Percentiles rank a stretch among this genome's conserved stretches.
Evolutionary conservation across 2,329 filamentous ascomycete species (phyloP).

Genomic region (Colletotrichum cereale): DNA sequence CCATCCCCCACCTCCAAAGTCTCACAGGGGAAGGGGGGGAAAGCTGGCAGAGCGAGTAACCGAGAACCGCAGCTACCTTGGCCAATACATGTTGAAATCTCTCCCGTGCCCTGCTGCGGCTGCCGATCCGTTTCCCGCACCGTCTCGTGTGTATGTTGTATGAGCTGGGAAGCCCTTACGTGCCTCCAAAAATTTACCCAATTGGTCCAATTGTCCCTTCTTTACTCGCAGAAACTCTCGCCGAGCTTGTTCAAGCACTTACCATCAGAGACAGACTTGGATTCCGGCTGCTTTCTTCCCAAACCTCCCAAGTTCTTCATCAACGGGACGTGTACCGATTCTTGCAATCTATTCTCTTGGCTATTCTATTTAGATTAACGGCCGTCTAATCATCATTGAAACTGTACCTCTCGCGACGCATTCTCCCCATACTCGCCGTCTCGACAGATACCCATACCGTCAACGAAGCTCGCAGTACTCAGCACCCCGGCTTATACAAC

Average conservation of each 20-base stretch:
- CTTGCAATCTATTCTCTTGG: background rate
- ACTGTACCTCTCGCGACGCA: background rate
- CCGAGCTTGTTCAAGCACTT: background rate
- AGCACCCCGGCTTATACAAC: background rate
- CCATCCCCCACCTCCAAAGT: background rate
- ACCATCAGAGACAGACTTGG: background rate
- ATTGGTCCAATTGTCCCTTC: conserved; percentile 18
- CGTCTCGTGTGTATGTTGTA: background rate
- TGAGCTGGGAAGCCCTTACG: background rate
- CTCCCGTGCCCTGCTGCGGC: background rate
- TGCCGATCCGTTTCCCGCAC: background rate
- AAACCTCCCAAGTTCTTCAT: background rate
- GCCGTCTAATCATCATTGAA: background rate
- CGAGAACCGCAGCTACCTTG: background rate
- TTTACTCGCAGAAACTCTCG: conserved; percentile 34
- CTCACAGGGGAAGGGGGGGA: background rate
- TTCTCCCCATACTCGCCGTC: background rate
- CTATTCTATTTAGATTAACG: background rate
- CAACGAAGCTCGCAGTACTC: background rate
- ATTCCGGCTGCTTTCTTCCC: background rate
- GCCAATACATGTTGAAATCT: background rate
- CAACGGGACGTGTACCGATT: background rate
- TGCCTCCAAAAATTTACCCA: conserved; percentile 16
- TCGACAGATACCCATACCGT: background rate
- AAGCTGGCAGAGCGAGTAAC: background rate